Conservation (phyloP, 306 rosid species). For the Betula pendula region DNA sequence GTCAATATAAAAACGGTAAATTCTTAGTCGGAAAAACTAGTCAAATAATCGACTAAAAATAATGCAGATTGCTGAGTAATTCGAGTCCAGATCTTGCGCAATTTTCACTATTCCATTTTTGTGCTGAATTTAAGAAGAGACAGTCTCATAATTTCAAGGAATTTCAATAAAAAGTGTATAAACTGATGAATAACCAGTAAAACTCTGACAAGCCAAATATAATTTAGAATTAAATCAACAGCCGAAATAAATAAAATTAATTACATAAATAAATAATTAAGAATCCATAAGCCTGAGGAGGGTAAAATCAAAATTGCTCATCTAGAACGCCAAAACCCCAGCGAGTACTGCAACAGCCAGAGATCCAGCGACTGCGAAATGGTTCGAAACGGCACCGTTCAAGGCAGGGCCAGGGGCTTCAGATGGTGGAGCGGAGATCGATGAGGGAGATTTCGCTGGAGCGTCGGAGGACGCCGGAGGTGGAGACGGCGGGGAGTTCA, state of each 20-base stretch:
- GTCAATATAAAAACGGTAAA: too few species aligned
- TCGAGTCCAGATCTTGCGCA: background rate
- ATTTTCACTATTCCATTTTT: background rate
- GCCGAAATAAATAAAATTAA: background rate
- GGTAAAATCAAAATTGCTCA: background rate
- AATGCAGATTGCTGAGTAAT: too few species aligned
- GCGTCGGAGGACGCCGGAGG: background rate
- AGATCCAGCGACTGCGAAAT: slow-evolving; percentile 31
- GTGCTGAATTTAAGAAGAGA: background rate
- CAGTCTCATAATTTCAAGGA: background rate
- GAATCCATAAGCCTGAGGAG: background rate
- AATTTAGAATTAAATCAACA: background rate
- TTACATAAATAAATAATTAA: background rate
- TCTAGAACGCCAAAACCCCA: slow-evolving; percentile 1
- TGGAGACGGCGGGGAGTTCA: background rate
- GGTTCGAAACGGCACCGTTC: slow-evolving; percentile 20
- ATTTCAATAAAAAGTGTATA: background rate
- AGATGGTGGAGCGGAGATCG: slow-evolving; percentile 24
- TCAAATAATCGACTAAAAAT: too few species aligned
- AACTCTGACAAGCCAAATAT: background rate
- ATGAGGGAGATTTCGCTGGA: background rate
- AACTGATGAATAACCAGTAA: background rate
- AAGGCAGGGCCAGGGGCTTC: slow-evolving; percentile 21
- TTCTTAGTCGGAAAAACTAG: too few species aligned
- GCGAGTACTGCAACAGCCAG: slow-evolving; percentile 14